Evolutionary conservation across 2,329 filamentous ascomycete genomes (phyloP).

Genomic region (Metarhizium anisopliae): DNA sequence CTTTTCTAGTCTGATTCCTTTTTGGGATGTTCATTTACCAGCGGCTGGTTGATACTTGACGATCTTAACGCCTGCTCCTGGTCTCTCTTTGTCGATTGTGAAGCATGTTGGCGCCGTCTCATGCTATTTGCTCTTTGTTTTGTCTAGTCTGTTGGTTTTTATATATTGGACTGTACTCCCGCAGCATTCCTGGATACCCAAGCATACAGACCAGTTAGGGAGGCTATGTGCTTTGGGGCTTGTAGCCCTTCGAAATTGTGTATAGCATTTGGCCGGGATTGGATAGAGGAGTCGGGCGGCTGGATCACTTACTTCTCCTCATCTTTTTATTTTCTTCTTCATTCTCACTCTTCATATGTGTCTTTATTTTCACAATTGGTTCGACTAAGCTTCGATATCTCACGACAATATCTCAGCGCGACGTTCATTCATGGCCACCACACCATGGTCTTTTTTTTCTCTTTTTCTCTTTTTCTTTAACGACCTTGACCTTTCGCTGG

Average conservation of each 20-base stretch:
- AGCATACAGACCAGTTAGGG: constrained; percentile 24
- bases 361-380: constrained; percentile 2
- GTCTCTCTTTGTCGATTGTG: not conserved
- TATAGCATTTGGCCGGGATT: constrained; percentile 24
- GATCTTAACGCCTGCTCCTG: not conserved
- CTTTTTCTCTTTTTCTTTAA: not conserved
- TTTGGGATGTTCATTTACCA: not conserved
- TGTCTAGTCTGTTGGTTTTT: not conserved
- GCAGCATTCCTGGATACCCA: constrained; percentile 25
- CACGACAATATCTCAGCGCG: not conserved
- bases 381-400: not conserved
- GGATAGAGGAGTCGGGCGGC: constrained; percentile 31
- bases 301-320: constrained; percentile 11
- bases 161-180: constrained; percentile 13
- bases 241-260: constrained; percentile 20
- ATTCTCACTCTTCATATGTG: constrained; percentile 7
- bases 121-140: not conserved
- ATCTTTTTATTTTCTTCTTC: constrained; percentile 3
- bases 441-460: not conserved
- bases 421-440: not conserved
- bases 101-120: not conserved
- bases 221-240: constrained; percentile 26
- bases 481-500: not conserved
- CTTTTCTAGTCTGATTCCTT: not conserved
- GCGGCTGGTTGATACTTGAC: not conserved